Conservation (phyloP, 2,329 filamentous ascomycete species). For the Aspergillus melleus region DNA sequence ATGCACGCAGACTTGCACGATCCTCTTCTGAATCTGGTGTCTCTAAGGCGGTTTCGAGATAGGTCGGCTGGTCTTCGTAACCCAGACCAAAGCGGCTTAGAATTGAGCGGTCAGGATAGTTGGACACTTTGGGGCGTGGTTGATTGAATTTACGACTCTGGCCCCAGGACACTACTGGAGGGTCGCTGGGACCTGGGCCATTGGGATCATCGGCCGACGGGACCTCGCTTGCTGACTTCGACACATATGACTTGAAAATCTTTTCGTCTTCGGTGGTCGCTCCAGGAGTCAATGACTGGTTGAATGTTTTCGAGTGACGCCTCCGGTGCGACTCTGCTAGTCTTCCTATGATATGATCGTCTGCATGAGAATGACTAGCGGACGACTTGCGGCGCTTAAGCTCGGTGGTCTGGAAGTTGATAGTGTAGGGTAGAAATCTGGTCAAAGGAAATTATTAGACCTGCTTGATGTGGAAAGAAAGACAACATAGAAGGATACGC, state of each 20-base stretch:
- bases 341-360: constrained; percentile 26
- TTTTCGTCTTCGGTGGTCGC: constrained; percentile 41
- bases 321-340: constrained; percentile 21
- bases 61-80: constrained; percentile 21
- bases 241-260: constrained; percentile 38
- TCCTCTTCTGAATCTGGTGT: constrained; percentile 17
- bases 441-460: not conserved
- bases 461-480: not conserved
- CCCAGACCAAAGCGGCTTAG: constrained; percentile 50
- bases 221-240: constrained; percentile 27
- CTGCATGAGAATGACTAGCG: constrained; percentile 22
- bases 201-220: constrained; percentile 30
- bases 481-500: not conserved
- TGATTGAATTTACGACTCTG: constrained; percentile 66
- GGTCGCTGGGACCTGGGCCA: constrained; percentile 57
- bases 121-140: constrained; percentile 72
- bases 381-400: constrained; percentile 25
- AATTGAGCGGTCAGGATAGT: constrained; percentile 71
- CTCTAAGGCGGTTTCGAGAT: constrained; percentile 20
- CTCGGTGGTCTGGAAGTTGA: constrained; percentile 33
- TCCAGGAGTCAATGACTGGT: constrained; percentile 35
- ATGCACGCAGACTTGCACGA: constrained; percentile 59
- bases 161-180: constrained; percentile 76
- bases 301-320: constrained; percentile 20
- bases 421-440: constrained; percentile 40